These are phyloP conservation scores for Malassezia yamatoensis DNA, from an alignment of 1,284 basidiomycete species.

Conservation along the genomic window DNA sequence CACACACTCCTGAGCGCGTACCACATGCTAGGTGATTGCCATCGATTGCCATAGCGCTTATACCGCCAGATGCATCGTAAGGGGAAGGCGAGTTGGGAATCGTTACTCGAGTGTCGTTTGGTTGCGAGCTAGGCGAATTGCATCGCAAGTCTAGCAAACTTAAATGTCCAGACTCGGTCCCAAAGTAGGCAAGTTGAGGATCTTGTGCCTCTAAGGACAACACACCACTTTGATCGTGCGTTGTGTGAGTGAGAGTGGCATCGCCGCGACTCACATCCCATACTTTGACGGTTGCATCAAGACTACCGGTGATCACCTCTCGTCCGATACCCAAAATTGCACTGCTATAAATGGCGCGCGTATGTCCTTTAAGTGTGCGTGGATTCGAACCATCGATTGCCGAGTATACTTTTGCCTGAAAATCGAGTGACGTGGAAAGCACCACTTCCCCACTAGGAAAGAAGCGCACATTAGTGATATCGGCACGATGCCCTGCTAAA, in stretches of 20 bases:
- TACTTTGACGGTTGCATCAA: slow-evolving; percentile 61
- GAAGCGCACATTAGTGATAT: slow-evolving; percentile 30
- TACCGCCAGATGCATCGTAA: not conserved
- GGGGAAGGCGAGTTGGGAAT: not conserved
- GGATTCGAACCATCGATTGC: slow-evolving; percentile 52
- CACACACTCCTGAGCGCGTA: not conserved
- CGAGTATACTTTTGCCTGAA: slow-evolving; percentile 57
- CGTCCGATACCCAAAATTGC: slow-evolving; percentile 59
- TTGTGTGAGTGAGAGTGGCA: not conserved
- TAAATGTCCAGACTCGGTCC: slow-evolving; percentile 50
- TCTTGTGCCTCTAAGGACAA: slow-evolving; percentile 23
- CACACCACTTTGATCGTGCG: slow-evolving; percentile 22
- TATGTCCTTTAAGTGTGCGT: slow-evolving; percentile 61
- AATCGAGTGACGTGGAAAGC: slow-evolving; percentile 61
- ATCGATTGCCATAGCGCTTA: slow-evolving; percentile 18
- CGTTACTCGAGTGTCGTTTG: not conserved
- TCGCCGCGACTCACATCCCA: slow-evolving; percentile 63
- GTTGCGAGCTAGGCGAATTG: not conserved
- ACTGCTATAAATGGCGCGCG: slow-evolving; percentile 54
- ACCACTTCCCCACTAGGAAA: slow-evolving; percentile 44
- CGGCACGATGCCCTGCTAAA: slow-evolving; percentile 29
- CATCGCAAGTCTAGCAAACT: slow-evolving; percentile 49
- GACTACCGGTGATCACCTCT: slow-evolving; percentile 56
- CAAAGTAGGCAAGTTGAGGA: slow-evolving; percentile 3
- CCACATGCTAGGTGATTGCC: not conserved